Conservation (phyloP, 1,284 basidiomycete genomes). For the Cryptococcus depauperatus region DNA sequence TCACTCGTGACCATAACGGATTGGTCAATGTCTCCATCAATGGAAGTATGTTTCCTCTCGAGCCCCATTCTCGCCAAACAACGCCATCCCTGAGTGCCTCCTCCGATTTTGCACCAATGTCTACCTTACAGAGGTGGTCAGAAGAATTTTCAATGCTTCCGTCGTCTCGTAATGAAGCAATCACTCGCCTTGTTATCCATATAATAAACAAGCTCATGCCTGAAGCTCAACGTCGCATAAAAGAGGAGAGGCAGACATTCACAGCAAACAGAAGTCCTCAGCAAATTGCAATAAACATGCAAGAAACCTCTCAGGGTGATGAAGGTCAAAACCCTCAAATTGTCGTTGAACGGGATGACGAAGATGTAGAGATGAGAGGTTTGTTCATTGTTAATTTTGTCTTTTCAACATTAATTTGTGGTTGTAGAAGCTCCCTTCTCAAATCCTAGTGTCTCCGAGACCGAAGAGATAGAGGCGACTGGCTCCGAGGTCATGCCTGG, state of each 20-base stretch:
- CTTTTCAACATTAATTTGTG: neutral
- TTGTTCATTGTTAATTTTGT: neutral
- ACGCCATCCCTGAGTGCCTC: constrained; percentile 13
- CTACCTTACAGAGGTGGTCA: constrained; percentile 78
- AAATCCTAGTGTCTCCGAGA: constrained; percentile 2
- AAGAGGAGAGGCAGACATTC: constrained; percentile 48
- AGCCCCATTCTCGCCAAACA: constrained; percentile 1
- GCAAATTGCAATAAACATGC: too few relatives aligned
- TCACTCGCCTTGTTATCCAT: constrained; percentile 65
- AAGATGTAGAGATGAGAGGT: constrained; percentile 66
- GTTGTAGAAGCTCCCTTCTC: neutral
- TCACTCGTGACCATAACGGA: constrained; percentile 27
- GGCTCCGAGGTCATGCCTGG: too few relatives aligned
- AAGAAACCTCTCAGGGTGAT: too few relatives aligned
- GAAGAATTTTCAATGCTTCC: constrained; percentile 77
- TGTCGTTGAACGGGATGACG: constrained; percentile 46
- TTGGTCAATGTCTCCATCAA: constrained; percentile 29
- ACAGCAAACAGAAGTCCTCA: too few relatives aligned
- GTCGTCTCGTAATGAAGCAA: constrained; percentile 63
- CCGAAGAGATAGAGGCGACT: neutral
- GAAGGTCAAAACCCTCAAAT: too few relatives aligned
- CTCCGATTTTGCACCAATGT: constrained; percentile 55
- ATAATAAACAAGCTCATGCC: constrained; percentile 73
- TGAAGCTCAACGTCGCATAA: constrained; percentile 52
- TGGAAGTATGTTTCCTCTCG: constrained; percentile 44